Evolutionary conservation across 208 protist species (phyloP), one percentile per base, ranked within the genome.

Genomic region (Leptomonas pyrrhocoris): DNA sequence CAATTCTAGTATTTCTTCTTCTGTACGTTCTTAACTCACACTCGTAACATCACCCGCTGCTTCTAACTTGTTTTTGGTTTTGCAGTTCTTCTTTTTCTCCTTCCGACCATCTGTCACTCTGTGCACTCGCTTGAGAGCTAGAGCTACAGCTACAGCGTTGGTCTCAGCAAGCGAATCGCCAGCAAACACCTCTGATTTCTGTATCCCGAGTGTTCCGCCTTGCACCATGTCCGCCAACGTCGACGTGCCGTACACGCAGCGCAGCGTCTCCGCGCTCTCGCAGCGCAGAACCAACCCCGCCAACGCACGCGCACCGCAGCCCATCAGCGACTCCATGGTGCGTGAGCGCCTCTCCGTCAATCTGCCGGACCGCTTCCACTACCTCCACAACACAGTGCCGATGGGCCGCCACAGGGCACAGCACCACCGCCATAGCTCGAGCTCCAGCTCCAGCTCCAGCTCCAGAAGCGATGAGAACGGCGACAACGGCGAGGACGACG

Each of bases 281-380:
- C 48, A 61, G 58, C 36, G 40, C 16, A 60, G 25, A 15, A 60
- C 13, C 21, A 21, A 11, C 55, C 13, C 36, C 36, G 25, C 6
- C 55, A 58, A 23, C 53, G 31, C 53, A 58, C 53, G 53, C n/a
- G 11, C 40, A 4, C 40, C 58, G 18, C 68, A 16, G 19, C 68
- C 59, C 28, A 74, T 74, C 38, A 67, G 43, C 49, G 68, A 74
- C 50, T 67, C 59, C 8, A 74, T 74, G 68, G 68, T 74, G 28
- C 68, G 68, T 7, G 58, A 74, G 28, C 68, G 34, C 16, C 68
- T 74, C 68, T 65, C 68, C 30, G 68, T 40, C 19, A 74, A 67
- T 59, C 59, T 74, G 27, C 68, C 59, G 1, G 19, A 61, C 58
- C 46, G 49, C 48, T 67, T 67, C 68, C 25, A 59, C 59, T 59